Conservation (phyloP, 2,329 filamentous ascomycete species). For the Curvularia sp. region DNA sequence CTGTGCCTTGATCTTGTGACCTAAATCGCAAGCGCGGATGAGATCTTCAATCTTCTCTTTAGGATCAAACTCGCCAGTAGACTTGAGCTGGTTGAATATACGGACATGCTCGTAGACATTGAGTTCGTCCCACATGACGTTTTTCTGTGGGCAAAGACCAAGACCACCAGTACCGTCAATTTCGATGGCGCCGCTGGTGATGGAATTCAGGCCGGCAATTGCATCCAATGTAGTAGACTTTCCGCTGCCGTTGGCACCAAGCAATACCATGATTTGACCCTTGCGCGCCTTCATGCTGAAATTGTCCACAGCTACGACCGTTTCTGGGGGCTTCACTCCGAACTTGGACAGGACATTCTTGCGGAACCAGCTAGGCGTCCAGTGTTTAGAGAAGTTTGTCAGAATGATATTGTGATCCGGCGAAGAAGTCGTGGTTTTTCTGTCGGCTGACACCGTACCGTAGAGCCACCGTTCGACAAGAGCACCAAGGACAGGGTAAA, state of each 20-base stretch:
- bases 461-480: constrained; percentile 76
- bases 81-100: constrained; percentile 85
- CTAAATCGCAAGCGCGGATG: constrained; percentile 75
- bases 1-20: constrained; percentile 73
- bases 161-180: constrained; percentile 81
- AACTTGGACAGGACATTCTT: constrained; percentile 56
- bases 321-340: constrained; percentile 60
- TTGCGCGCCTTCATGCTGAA: constrained; percentile 74
- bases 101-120: constrained; percentile 84
- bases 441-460: constrained; percentile 69
- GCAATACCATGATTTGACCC: constrained; percentile 83
- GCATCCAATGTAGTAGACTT: constrained; percentile 90
- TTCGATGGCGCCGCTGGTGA: constrained; percentile 77
- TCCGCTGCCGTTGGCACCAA: constrained; percentile 89
- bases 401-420: constrained; percentile 69
- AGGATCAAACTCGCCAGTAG: constrained; percentile 59
- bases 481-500: constrained; percentile 78
- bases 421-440: constrained; percentile 53
- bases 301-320: constrained; percentile 79
- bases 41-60: constrained; percentile 68
- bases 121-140: constrained; percentile 89
- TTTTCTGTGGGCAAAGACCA: constrained; percentile 90
- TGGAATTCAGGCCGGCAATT: constrained; percentile 80
- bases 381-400: constrained; percentile 78
- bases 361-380: constrained; percentile 70